Conservation (phyloP, 495 filamentous ascomycete genomes). For the Aspergillus cavernicola region DNA sequence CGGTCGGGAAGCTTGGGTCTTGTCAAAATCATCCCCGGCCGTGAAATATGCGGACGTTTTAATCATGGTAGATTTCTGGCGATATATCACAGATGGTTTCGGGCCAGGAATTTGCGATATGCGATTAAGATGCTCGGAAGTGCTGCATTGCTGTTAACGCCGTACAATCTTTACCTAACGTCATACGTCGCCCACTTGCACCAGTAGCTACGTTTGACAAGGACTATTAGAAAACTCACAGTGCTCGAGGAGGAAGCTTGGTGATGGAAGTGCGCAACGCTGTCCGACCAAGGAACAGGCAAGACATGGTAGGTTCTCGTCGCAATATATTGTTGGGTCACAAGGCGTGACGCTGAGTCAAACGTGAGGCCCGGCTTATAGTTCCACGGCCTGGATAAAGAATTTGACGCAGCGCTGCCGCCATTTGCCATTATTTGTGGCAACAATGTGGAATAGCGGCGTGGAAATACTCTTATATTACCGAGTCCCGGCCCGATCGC, state of each 20-base stretch:
- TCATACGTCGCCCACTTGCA: not conserved
- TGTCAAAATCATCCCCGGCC: conserved; percentile 65
- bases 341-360: not conserved
- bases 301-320: not conserved
- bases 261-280: not conserved
- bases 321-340: not conserved
- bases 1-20: conserved; percentile 68
- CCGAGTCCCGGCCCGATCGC: conserved; percentile 9
- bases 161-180: not conserved
- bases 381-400: not conserved
- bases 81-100: not conserved
- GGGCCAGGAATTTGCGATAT: not conserved
- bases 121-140: not conserved
- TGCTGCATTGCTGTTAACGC: conserved; percentile 2
- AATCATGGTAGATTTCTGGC: conserved; percentile 9
- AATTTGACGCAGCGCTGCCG: too few species aligned
- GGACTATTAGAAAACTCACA: not conserved
- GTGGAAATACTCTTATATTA: not conserved
- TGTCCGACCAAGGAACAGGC: not conserved
- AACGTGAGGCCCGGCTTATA: not conserved
- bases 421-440: not conserved
- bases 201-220: not conserved
- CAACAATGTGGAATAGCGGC: not conserved
- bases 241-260: not conserved
- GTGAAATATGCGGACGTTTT: conserved; percentile 28